Base-by-base conservation (phyloP, 345 rosid species). In the Clausena lansium region DNA sequence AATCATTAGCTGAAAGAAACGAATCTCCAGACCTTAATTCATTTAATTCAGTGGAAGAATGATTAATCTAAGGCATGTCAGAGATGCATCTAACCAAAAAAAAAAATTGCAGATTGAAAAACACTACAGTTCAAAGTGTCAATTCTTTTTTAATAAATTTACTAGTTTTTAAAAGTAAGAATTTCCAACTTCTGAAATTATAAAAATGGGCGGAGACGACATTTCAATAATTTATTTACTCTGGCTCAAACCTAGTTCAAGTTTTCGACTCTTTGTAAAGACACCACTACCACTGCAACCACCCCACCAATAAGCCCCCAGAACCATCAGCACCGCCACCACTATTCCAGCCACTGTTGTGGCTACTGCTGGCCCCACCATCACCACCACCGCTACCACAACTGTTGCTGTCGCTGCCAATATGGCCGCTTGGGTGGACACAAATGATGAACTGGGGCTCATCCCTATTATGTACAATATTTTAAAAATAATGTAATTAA, bases 381-480 rank as follows among this genome's bases (percentile, higher is more conserved):
- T 89, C 93, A 88, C 85, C 83, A 85, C 84, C 85, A 90, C 85
- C 78, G 92, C 86, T 81, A 93, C 95, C 88, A 90, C 87, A 89
- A 84, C 85, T 84, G 94, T 93, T 83, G 89, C 87, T 75, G 91
- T 91, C 76, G 80, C 91, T 73, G 92, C 87, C 67, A 85, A 93
- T 84, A 92, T 73, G 84, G 89, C 97, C 89, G 83, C 90, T 89
- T 88, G 94, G 91, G 91, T 88, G 88, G 90, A 87, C 86, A 90
- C 79, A 78, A 77, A 90, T 73, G 93, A 91, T 89, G 95, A 87
- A 81, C 88, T 90, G 90, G 94, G 93, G 89, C 86, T 86, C 81
- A 80, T 89, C 88, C 99, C 98, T 93, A 93, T 88, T 87, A 92
- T 79, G 87, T 89, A 88, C 84, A 87, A 92, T 85, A 90, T 88